phyloP scores from a whole-genome alignment of 805 yeast genomes.

The Myxozyma monticola region DNA sequence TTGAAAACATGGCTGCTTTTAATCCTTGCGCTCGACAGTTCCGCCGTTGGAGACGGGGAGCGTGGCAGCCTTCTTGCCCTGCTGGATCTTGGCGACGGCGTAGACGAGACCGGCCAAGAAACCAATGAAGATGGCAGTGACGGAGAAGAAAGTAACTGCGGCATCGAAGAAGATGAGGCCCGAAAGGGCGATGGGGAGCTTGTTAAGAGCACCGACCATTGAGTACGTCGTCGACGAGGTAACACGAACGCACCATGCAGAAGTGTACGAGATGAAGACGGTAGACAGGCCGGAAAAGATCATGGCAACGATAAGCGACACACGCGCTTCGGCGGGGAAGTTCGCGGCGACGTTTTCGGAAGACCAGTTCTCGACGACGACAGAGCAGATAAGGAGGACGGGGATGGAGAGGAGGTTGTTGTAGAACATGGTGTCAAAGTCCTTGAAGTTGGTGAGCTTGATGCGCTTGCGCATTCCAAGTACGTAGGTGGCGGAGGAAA shows the following conservation, averaged over 20 bases:
- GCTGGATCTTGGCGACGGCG: conserved; percentile 93
- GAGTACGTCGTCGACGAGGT: conserved; percentile 98
- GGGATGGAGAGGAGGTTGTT: conserved; percentile 94
- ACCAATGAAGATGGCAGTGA: conserved; percentile 88
- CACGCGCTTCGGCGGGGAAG: conserved; percentile 73
- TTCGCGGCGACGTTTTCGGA: conserved; percentile 68
- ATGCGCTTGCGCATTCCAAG: conserved; percentile 96
- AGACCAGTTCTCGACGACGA: conserved; percentile 91
- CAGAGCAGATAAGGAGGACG: conserved; percentile 71
- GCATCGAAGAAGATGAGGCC: conserved; percentile 95
- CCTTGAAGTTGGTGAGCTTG: conserved; percentile 89
- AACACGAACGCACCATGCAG: conserved; percentile 99
- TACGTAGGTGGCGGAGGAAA: conserved; percentile 91
- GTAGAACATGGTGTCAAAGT: conserved; percentile 76
- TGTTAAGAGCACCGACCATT: conserved; percentile 99
- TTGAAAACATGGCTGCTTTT: not conserved
- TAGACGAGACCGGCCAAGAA: conserved; percentile 94
- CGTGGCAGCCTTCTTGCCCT: conserved; percentile 46
- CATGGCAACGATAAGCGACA: conserved; percentile 76
- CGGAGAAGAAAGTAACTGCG: conserved; percentile 88
- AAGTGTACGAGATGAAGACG: conserved; percentile 96
- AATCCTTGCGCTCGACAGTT: conserved; percentile 25
- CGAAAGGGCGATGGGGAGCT: conserved; percentile 93
- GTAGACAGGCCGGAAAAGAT: conserved; percentile 89
- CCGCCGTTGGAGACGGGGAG: conserved; percentile 22